Conservation (phyloP, 2,329 filamentous ascomycete species). For the Ophiocordyceps unilateralis region DNA sequence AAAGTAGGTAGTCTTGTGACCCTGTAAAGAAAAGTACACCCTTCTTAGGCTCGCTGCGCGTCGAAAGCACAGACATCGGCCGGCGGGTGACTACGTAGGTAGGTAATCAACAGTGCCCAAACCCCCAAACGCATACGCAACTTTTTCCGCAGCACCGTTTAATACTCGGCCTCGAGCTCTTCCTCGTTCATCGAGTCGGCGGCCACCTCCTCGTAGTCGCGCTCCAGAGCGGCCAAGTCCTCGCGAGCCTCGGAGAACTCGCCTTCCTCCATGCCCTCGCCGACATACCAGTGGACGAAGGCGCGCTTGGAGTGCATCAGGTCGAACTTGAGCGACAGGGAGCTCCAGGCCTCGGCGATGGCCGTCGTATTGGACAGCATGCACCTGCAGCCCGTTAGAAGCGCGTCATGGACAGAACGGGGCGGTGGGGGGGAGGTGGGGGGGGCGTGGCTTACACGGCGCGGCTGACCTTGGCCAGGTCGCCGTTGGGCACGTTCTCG, state of each 20-base stretch:
- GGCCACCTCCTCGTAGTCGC: conserved; percentile 97
- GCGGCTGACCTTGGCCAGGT: conserved; percentile 93
- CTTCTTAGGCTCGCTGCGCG: conserved; percentile 5
- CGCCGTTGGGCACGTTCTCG: conserved; percentile 88
- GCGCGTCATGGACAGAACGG: no score
- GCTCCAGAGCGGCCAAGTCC: conserved; percentile 92
- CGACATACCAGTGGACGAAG: conserved; percentile 99
- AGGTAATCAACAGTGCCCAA: conserved; percentile 5
- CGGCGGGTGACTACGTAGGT: conserved; percentile 6
- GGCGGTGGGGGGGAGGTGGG: not conserved
- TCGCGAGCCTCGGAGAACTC: conserved; percentile 99
- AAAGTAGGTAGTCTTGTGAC: conserved; percentile 17
- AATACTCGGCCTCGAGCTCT: conserved; percentile 84
- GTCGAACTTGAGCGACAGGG: conserved; percentile 94
- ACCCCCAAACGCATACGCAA: conserved; percentile 2
- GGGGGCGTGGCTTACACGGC: conserved; percentile 58
- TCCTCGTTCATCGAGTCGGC: conserved; percentile 84
- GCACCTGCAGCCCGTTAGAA: conserved; percentile 40
- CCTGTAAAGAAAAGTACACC: conserved; percentile 22
- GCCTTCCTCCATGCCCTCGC: conserved; percentile 99
- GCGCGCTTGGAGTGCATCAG: conserved; percentile 99
- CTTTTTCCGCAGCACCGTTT: conserved; percentile 17
- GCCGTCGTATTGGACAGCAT: conserved; percentile 99
- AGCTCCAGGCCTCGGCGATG: conserved; percentile 95
- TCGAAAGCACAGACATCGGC: not conserved